Conservation (phyloP, 2,329 filamentous ascomycete species). For the Phyllosticta ampelicida region DNA sequence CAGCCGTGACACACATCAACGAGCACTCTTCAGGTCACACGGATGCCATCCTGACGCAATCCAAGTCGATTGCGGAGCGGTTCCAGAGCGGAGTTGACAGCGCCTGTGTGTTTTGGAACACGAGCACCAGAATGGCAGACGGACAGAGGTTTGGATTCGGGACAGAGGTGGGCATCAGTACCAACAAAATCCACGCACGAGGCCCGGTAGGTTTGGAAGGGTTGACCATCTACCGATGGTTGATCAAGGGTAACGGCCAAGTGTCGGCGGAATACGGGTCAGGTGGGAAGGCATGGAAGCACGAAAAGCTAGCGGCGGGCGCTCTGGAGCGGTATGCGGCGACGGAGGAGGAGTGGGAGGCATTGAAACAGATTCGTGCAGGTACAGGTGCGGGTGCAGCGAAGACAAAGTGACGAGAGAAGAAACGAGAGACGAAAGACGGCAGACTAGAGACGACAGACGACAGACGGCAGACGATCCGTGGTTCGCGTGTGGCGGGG, state of each 20-base stretch:
- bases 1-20: constrained; percentile 84
- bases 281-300: constrained; percentile 46
- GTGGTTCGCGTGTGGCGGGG: constrained; percentile 4
- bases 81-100: constrained; percentile 85
- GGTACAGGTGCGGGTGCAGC: no score
- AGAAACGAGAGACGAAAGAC: no score
- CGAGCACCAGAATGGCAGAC: constrained; percentile 86
- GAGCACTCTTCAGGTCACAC: constrained; percentile 87
- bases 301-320: constrained; percentile 36
- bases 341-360: constrained; percentile 15
- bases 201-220: constrained; percentile 92
- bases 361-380: constrained; percentile 22
- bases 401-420: no score
- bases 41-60: constrained; percentile 73
- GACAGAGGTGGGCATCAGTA: constrained; percentile 96
- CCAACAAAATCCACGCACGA: constrained; percentile 93
- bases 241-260: constrained; percentile 74
- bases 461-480: no score
- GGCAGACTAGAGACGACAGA: no score
- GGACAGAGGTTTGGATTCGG: constrained; percentile 97
- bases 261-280: constrained; percentile 61
- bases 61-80: constrained; percentile 55
- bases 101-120: constrained; percentile 94
- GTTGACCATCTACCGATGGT: constrained; percentile 95
- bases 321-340: constrained; percentile 20